Percentiles rank a stretch among this genome's conserved stretches.
Evolutionary conservation across 2,329 filamentous ascomycete genomes (phyloP).

Genomic region (Setomelanomma holmii): DNA sequence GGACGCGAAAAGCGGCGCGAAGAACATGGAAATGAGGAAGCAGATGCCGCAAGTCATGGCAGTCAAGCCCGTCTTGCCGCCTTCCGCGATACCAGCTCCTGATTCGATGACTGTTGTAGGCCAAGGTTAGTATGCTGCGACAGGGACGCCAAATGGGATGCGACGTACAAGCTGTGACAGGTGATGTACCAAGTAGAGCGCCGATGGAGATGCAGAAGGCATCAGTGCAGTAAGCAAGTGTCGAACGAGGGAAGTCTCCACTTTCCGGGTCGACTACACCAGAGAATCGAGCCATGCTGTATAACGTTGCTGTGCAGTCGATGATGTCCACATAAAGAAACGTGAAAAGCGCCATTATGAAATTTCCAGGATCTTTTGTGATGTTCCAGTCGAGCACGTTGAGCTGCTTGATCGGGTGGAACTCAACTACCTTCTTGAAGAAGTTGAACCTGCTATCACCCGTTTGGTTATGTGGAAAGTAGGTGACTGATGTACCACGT

Average conservation of each 20-base stretch:
- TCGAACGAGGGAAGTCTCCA: conserved; percentile 86
- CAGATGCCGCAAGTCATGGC: conserved; percentile 79
- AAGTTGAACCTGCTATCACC: conserved; percentile 79
- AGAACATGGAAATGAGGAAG: conserved; percentile 89
- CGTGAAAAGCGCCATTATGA: conserved; percentile 82
- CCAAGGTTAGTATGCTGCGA: not conserved
- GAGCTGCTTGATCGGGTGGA: conserved; percentile 76
- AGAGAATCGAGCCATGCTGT: conserved; percentile 87
- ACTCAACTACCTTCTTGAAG: conserved; percentile 84
- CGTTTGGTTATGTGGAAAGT: conserved; percentile 73
- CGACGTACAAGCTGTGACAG: conserved; percentile 72
- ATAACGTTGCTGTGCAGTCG: conserved; percentile 84
- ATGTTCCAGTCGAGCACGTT: conserved; percentile 78
- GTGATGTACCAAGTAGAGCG: conserved; percentile 77
- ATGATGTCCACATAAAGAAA: conserved; percentile 94
- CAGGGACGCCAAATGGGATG: too few relatives aligned
- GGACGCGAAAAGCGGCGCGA: conserved; percentile 87
- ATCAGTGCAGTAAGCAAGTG: conserved; percentile 84
- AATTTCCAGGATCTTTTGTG: conserved; percentile 71
- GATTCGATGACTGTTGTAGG: conserved; percentile 72
- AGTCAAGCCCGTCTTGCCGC: conserved; percentile 82
- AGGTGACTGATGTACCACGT: conserved; percentile 75
- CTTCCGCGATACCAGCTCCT: conserved; percentile 86
- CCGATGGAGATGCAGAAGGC: conserved; percentile 82
- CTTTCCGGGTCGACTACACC: conserved; percentile 80